Evolutionary conservation across 73 alveolate genomes (phyloP).

Genomic region (Effrenium voratum): DNA sequence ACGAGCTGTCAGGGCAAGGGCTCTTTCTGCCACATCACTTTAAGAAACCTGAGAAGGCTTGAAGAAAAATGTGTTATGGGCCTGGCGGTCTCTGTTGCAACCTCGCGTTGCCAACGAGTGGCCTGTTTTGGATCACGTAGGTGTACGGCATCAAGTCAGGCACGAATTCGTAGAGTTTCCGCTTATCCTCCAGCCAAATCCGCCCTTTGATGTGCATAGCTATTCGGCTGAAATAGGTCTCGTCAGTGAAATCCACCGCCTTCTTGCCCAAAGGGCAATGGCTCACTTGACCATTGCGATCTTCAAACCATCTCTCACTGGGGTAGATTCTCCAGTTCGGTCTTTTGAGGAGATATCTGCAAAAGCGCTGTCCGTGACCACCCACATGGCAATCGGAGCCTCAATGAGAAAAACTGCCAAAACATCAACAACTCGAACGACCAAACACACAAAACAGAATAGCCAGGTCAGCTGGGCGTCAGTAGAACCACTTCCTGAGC

Average conservation of each 20-base stretch:
- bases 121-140: slow-evolving; percentile 70
- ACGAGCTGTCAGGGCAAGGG: not conserved
- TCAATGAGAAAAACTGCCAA: not conserved
- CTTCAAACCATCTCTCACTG: slow-evolving; percentile 67
- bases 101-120: too few relatives aligned
- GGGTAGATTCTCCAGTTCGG: slow-evolving; percentile 91
- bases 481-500: slow-evolving; percentile 50
- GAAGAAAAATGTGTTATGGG: not conserved
- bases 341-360: slow-evolving; percentile 54
- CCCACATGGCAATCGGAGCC: slow-evolving; percentile 87
- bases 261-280: slow-evolving; percentile 86
- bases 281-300: slow-evolving; percentile 68
- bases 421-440: not conserved
- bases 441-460: too few relatives aligned
- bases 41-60: not conserved
- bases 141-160: slow-evolving; percentile 76
- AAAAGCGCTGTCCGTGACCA: slow-evolving; percentile 82
- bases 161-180: slow-evolving; percentile 80
- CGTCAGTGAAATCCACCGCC: slow-evolving; percentile 77
- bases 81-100: not conserved
- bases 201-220: slow-evolving; percentile 92
- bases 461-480: slow-evolving; percentile 4
- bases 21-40: not conserved
- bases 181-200: slow-evolving; percentile 84
- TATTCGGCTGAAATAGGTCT: slow-evolving; percentile 86